phyloP scores from a whole-genome alignment of 2,329 filamentous ascomycete species.

The Emmonsiellopsis sp. region DNA sequence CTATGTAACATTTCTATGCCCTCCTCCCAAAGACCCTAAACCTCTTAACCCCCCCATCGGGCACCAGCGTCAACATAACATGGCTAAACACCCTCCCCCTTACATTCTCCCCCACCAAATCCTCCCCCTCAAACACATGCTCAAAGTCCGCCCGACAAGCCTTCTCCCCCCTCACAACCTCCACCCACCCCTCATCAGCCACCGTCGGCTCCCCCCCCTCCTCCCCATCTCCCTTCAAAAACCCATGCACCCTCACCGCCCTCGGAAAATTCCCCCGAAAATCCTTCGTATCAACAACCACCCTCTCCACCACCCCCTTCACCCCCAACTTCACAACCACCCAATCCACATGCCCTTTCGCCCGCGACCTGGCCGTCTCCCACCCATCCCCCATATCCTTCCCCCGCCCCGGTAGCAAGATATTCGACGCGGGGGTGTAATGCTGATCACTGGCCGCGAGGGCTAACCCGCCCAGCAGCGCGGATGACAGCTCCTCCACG shows the following conservation, averaged over 20 bases:
- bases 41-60: constrained; percentile 86
- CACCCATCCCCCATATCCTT: constrained; percentile 39
- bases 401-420: constrained; percentile 34
- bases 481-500: constrained; percentile 32
- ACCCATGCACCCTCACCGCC: constrained; percentile 30
- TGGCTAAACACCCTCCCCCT: constrained; percentile 65
- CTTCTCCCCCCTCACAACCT: constrained; percentile 28
- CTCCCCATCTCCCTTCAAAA: constrained; percentile 5
- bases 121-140: constrained; percentile 31
- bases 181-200: constrained; percentile 29
- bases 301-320: constrained; percentile 27
- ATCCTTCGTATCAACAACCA: constrained; percentile 37
- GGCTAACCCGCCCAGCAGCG: constrained; percentile 32
- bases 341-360: constrained; percentile 34
- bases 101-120: constrained; percentile 43
- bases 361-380: constrained; percentile 34
- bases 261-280: constrained; percentile 38
- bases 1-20: background rate
- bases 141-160: constrained; percentile 32
- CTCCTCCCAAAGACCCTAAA: constrained; percentile 66
- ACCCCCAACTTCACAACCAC: constrained; percentile 32
- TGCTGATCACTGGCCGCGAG: constrained; percentile 34
- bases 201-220: constrained; percentile 21
- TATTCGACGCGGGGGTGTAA: constrained; percentile 32
- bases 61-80: constrained; percentile 85